Conservation (phyloP, 371 early-diverging fungal genomes). For the Lichtheimia hyalospora region DNA sequence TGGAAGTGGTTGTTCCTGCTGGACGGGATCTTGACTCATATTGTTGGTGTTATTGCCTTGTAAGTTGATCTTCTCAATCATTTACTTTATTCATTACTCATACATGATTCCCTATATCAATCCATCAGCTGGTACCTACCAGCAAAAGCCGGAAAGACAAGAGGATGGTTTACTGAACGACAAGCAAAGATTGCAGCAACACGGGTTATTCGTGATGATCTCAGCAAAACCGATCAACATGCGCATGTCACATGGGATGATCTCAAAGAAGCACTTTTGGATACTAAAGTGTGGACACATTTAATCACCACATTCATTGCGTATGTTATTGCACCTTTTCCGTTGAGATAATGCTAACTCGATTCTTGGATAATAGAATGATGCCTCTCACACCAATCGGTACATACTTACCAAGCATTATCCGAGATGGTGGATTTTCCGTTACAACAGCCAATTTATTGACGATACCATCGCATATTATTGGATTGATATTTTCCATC, state of each 20-base stretch:
- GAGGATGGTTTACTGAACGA: conserved; percentile 29
- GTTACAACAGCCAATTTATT: conserved; percentile 48
- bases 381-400: conserved; percentile 40
- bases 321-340: neutral
- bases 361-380: conserved; percentile 15
- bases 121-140: conserved; percentile 33
- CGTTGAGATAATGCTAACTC: conserved; percentile 7
- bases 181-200: conserved; percentile 49
- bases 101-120: too few relatives aligned
- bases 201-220: conserved; percentile 54
- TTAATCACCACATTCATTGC: conserved; percentile 25
- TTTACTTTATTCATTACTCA: neutral
- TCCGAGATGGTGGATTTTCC: conserved; percentile 49
- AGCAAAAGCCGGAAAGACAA: conserved; percentile 32
- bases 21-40: conserved; percentile 51
- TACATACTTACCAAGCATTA: conserved; percentile 49
- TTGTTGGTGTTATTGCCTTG: conserved; percentile 47
- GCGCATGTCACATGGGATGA: conserved; percentile 13
- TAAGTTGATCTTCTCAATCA: conserved; percentile 11
- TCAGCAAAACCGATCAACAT: conserved; percentile 42
- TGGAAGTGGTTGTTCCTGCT: conserved; percentile 62
- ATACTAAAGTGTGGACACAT: conserved; percentile 48
- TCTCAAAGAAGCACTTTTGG: conserved; percentile 8
- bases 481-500: conserved; percentile 44
- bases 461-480: conserved; percentile 50